Base-by-base conservation (phyloP, 805 yeast species). In the Saccharomyces paradoxus region DNA sequence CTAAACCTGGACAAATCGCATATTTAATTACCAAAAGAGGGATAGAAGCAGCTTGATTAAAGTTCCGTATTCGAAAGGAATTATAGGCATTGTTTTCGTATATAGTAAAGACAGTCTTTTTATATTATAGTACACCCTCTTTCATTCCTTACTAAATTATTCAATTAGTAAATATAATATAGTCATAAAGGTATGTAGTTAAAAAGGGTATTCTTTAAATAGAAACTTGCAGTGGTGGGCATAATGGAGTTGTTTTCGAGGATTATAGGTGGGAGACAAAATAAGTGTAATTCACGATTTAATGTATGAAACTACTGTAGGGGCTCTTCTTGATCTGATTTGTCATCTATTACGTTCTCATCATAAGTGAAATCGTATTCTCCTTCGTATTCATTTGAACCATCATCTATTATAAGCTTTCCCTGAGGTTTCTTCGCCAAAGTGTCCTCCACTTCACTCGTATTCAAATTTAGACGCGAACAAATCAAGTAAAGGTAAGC, bases 401-500 rank as follows among this genome's bases (percentile, higher is more conserved):
- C 71, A 46, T 71, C 74, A 49, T 73, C 77, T 48, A 74, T 71
- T 0, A 72, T 70, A 27, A 65, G 53, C 50, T 67, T 67, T 60
- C 71, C 68, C 50, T 60, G 60, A 17, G 56, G 55, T 29, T 51
- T 61, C 24, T 58, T 62, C 12, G 59, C 62, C 7, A 60, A 73
- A 49, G 70, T 74, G 30, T 75, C 78, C 50, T 72, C 76, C 1
- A 67, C 74, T 50, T 71, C 74, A 51, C 70, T 56, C 60, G 72
- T 71, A 49, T 68, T 68, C 41, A 68, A 66, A 49, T 77, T 71
- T 49, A 75, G 66, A 53, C 75, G 73, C 46, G 75, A 66, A 53
- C 86, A 84, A 53, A 82, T 83, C 58, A 94, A 73, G 62, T 88
- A 87, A 17, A 94, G 68, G 68, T 86, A 92, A 1, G 96, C 89